phyloP scores from a whole-genome alignment of 2,329 filamentous ascomycete genomes.

The Leptosphaerulina australis region DNA sequence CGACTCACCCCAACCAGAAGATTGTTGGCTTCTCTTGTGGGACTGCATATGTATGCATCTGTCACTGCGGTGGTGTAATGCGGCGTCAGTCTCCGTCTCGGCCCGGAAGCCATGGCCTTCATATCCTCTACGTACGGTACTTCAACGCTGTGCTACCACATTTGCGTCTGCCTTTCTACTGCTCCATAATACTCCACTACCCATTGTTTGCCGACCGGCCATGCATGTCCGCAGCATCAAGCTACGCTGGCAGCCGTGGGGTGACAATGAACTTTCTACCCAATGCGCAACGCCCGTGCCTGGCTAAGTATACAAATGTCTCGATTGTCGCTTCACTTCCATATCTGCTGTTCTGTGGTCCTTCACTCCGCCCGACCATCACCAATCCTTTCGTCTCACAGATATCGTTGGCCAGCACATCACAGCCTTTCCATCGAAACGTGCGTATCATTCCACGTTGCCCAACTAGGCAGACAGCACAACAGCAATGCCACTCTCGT shows the following conservation, averaged over 20 bases:
- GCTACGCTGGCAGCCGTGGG: conserved; percentile 41
- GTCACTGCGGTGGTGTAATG: conserved; percentile 25
- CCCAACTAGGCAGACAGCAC: conserved; percentile 32
- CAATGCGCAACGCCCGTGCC: conserved; percentile 30
- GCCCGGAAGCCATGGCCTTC: conserved; percentile 22
- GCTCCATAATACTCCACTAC: conserved; percentile 18
- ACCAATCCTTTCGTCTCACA: conserved; percentile 39
- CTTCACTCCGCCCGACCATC: conserved; percentile 22
- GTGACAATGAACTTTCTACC: conserved; percentile 41
- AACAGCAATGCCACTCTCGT: conserved; percentile 40
- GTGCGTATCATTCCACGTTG: conserved; percentile 13
- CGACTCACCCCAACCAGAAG: conserved; percentile 20
- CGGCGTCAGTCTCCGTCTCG: conserved; percentile 24
- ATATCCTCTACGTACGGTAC: conserved; percentile 12
- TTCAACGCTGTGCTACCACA: conserved; percentile 25
- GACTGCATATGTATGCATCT: conserved; percentile 3
- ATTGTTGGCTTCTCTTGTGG: conserved; percentile 33
- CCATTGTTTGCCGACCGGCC: conserved; percentile 33
- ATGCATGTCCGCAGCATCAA: conserved; percentile 28
- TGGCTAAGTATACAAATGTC: conserved; percentile 40
- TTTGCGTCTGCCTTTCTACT: conserved; percentile 18
- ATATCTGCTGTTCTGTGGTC: conserved; percentile 20
- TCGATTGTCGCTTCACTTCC: conserved; percentile 42
- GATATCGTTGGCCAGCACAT: conserved; percentile 36
- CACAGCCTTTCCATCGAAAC: conserved; percentile 23